These are phyloP conservation scores for Gilbertella persicaria DNA, from an alignment of 371 early-diverging fungal genomes.

Conservation along the genomic window DNA sequence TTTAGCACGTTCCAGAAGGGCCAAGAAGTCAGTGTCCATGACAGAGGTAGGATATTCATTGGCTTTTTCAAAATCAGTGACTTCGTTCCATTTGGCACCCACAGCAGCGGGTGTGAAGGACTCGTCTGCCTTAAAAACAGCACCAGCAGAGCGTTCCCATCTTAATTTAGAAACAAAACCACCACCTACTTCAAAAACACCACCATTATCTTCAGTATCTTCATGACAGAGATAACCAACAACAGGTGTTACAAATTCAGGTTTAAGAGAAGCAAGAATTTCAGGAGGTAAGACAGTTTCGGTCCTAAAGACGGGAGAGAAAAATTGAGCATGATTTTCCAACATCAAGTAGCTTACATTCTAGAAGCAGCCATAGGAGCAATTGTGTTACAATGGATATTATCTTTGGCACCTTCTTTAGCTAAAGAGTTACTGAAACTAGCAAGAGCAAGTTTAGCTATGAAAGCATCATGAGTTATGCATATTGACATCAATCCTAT, in stretches of 20 bases:
- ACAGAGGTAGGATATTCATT: slow-evolving; percentile 76
- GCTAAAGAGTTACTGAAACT: slow-evolving; percentile 92
- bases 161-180: slow-evolving; percentile 93
- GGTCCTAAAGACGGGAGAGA: slow-evolving; percentile 35
- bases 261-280: slow-evolving; percentile 89
- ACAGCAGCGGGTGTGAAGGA: slow-evolving; percentile 86
- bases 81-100: slow-evolving; percentile 69
- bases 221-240: slow-evolving; percentile 95
- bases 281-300: slow-evolving; percentile 96
- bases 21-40: slow-evolving; percentile 86
- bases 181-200: slow-evolving; percentile 92
- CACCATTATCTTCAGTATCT: slow-evolving; percentile 81
- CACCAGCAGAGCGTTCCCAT: slow-evolving; percentile 91
- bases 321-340: slow-evolving; percentile 3
- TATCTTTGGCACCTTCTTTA: slow-evolving; percentile 92
- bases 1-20: slow-evolving; percentile 78
- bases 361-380: slow-evolving; percentile 97
- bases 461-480: not conserved
- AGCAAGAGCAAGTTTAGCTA: slow-evolving; percentile 92
- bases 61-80: slow-evolving; percentile 72
- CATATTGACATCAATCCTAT: not conserved
- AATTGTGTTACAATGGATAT: slow-evolving; percentile 91
- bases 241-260: slow-evolving; percentile 95
- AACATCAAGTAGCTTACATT: too few relatives aligned
- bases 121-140: slow-evolving; percentile 90